Evolutionary conservation across 139 green algal genomes (phyloP).

Genomic region (Parachlorella kessleri): DNA sequence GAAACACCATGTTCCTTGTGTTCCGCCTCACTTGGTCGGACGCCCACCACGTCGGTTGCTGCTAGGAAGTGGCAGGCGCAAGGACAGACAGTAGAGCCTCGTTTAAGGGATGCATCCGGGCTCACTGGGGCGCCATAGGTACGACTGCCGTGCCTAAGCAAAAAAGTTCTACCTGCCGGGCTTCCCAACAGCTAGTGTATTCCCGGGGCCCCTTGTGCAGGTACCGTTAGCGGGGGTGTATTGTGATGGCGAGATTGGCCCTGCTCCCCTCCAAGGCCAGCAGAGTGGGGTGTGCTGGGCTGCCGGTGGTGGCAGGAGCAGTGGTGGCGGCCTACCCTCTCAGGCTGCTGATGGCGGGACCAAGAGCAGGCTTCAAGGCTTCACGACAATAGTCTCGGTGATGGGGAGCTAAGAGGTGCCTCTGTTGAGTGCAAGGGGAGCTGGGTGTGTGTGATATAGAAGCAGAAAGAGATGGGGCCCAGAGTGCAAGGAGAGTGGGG

Average conservation of each 20-base stretch:
- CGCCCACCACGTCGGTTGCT: no score
- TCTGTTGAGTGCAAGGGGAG: neutral
- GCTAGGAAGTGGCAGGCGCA: no score
- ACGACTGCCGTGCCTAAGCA: no score
- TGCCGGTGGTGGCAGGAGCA: neutral
- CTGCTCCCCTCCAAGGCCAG: neutral
- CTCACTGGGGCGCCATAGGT: no score
- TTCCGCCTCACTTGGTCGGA: no score
- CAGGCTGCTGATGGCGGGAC: no score
- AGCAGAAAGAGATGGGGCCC: neutral
- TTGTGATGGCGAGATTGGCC: slow-evolving; percentile 20
- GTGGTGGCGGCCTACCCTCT: no score
- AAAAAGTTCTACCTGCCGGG: no score
- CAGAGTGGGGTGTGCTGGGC: neutral
- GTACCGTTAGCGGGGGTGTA: slow-evolving; percentile 15
- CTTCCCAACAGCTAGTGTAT: no score
- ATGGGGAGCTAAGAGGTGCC: neutral
- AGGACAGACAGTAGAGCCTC: no score
- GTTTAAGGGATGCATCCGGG: no score
- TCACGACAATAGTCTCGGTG: neutral
- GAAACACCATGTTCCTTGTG: no score
- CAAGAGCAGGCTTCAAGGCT: neutral
- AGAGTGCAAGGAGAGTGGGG: neutral
- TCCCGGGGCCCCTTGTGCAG: neutral
- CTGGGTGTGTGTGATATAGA: neutral